Conservation (phyloP, 192 early-diverging fungal species). For the Backusella australiensis region DNA sequence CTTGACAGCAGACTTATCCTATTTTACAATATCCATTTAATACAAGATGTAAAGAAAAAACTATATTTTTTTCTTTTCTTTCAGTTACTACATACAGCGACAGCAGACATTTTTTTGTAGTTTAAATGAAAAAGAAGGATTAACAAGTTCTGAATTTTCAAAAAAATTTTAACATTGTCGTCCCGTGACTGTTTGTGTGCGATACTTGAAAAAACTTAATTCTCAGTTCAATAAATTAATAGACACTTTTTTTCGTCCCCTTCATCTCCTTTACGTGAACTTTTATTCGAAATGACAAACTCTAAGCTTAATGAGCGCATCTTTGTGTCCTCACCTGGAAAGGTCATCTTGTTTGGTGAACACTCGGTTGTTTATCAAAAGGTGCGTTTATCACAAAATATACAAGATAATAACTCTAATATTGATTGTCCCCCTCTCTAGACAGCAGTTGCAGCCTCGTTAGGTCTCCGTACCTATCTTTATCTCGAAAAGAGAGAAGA, state of each 20-base stretch:
- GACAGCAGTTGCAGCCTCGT: constrained; percentile 79
- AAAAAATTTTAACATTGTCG: constrained; percentile 7
- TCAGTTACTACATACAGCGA: constrained; percentile 5
- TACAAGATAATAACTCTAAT: background rate
- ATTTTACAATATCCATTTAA: background rate
- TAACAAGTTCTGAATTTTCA: background rate
- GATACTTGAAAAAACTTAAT: background rate
- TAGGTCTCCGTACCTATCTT: constrained; percentile 75
- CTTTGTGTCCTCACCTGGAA: constrained; percentile 84
- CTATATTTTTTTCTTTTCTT: background rate
- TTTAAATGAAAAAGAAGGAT: constrained; percentile 21
- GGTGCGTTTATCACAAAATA: constrained; percentile 31
- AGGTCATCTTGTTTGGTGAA: constrained; percentile 97
- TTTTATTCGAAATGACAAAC: background rate
- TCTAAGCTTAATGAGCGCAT: constrained; percentile 1
- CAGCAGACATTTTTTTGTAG: constrained; percentile 16
- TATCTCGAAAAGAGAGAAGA: constrained; percentile 55
- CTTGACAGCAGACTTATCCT: constrained; percentile 49
- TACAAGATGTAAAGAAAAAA: background rate
- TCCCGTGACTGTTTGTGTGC: constrained; percentile 3
- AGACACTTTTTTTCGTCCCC: background rate
- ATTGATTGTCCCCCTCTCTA: constrained; percentile 23
- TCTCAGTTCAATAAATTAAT: constrained; percentile 6
- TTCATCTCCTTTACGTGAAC: background rate
- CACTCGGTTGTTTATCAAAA: constrained; percentile 96